Evolutionary conservation across 2,329 filamentous ascomycete genomes (phyloP).

Genomic region (Epichloe hybrida): DNA sequence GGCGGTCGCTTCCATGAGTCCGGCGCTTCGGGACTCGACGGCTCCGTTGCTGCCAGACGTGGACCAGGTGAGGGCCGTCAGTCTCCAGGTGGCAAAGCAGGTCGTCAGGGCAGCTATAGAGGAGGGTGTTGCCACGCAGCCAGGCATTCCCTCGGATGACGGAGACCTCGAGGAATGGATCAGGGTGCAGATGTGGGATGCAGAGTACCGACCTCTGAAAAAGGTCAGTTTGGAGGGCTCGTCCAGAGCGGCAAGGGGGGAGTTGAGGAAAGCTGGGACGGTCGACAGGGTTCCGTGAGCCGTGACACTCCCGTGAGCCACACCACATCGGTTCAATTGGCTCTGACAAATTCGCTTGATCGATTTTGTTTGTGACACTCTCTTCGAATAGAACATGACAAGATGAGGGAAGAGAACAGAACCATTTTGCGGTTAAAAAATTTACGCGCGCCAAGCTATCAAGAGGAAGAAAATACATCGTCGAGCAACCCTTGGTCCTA

Average conservation of each 20-base stretch:
- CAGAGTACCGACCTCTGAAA: constrained; percentile 51
- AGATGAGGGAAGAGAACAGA: too few relatives aligned
- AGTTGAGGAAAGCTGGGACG: constrained; percentile 18
- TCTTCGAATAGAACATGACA: too few relatives aligned
- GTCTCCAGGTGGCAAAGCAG: constrained; percentile 60
- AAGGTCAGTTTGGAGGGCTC: constrained; percentile 39
- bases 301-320: background rate
- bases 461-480: too few relatives aligned
- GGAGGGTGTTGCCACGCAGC: constrained; percentile 52
- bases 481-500: background rate
- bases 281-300: constrained; percentile 10
- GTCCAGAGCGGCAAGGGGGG: constrained; percentile 38
- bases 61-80: constrained; percentile 58
- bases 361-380: too few relatives aligned
- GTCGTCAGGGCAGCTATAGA: constrained; percentile 60
- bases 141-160: constrained; percentile 46
- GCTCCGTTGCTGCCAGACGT: constrained; percentile 66
- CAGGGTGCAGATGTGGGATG: constrained; percentile 66
- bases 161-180: constrained; percentile 57
- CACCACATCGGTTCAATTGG: background rate
- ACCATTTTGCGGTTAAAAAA: too few relatives aligned
- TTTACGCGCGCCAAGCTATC: background rate
- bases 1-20: constrained; percentile 57
- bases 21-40: constrained; percentile 48
- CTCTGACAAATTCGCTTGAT: too few relatives aligned